These are phyloP conservation scores for Saksenaea oblongispora DNA, from an alignment of 371 early-diverging fungal genomes.

Conservation along the genomic window DNA sequence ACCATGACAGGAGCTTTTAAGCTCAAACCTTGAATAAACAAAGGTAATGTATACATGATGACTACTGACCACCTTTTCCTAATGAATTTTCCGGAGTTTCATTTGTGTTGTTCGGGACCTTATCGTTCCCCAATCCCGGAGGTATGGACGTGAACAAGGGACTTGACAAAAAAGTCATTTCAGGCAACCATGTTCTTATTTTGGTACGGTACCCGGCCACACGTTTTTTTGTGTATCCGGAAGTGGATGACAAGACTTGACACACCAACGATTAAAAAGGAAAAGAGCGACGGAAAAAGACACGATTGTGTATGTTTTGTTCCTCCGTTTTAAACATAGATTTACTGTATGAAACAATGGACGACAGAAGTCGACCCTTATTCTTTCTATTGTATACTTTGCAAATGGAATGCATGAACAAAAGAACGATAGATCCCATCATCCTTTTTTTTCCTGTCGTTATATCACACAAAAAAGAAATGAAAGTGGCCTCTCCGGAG, in stretches of 20 bases:
- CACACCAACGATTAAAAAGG: background rate
- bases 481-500: background rate
- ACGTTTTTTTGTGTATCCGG: background rate
- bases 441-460: background rate
- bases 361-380: background rate
- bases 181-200: no score
- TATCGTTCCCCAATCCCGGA: no score
- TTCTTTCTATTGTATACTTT: background rate
- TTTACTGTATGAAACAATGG: background rate
- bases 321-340: background rate
- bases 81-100: no score
- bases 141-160: no score
- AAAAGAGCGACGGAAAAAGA: background rate
- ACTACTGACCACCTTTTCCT: no score
- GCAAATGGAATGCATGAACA: constrained; percentile 1
- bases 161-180: no score
- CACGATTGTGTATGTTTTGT: background rate
- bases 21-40: no score
- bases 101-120: no score
- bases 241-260: background rate
- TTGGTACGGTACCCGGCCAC: background rate
- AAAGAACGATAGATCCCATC: background rate
- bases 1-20: no score
- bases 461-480: background rate
- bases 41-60: no score